These are phyloP conservation scores for Andrographis paniculata DNA, from an alignment of 305 asterid genomes.

Conservation along the genomic window DNA sequence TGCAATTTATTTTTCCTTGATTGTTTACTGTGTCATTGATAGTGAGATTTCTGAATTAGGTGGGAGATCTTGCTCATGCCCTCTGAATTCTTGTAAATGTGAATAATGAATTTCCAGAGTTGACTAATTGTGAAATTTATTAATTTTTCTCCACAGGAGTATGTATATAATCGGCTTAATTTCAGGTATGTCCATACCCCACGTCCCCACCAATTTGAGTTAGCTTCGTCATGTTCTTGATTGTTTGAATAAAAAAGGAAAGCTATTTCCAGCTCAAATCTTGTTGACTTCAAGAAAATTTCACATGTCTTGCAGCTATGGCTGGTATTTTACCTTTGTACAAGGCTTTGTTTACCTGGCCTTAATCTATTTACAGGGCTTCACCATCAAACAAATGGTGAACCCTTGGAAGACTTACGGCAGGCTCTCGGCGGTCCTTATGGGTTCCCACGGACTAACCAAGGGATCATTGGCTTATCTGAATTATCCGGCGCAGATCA, in stretches of 20 bases:
- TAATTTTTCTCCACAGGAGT: slow-evolving; percentile 46
- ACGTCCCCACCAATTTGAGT: slow-evolving; percentile 1
- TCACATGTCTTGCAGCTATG: slow-evolving; percentile 18
- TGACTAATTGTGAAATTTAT: slow-evolving; percentile 20
- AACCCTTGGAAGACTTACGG: slow-evolving; percentile 85
- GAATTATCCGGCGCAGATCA: slow-evolving; percentile 89
- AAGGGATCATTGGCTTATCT: slow-evolving; percentile 90
- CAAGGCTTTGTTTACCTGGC: slow-evolving; percentile 87
- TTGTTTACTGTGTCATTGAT: slow-evolving; percentile 14
- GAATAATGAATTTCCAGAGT: slow-evolving; percentile 17
- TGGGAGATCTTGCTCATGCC: slow-evolving; percentile 7
- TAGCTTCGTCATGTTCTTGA: not conserved
- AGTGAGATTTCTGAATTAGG: slow-evolving; percentile 13
- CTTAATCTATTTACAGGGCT: slow-evolving; percentile 69
- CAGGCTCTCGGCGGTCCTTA: slow-evolving; percentile 78
- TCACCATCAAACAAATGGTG: slow-evolving; percentile 90
- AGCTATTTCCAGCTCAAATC: not conserved
- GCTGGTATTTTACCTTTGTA: slow-evolving; percentile 88
- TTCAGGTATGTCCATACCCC: too few species aligned
- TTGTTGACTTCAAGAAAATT: not conserved
- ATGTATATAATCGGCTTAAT: slow-evolving; percentile 70
- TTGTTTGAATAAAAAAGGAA: too few species aligned
- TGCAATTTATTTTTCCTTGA: too few species aligned
- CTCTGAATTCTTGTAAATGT: slow-evolving; percentile 2
- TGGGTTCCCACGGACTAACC: slow-evolving; percentile 94